Base-by-base conservation (phyloP, 164 flowering plant species). In the Berberis vulgaris region DNA sequence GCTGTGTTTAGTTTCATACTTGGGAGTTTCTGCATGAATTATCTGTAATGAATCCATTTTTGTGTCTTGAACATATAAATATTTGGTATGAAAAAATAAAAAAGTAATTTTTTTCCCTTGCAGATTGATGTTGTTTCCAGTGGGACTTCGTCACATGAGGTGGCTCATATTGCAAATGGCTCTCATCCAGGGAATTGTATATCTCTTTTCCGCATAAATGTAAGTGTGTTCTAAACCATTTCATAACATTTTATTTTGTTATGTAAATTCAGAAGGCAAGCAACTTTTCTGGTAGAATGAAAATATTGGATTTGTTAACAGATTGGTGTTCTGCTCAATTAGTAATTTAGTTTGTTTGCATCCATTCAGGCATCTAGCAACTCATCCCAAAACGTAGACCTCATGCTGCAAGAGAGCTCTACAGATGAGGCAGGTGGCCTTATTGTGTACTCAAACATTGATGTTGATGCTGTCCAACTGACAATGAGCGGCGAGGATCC, bases 361-460 rank as follows among this genome's bases (percentile, higher is more conserved):
- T 54, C 2, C 46, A 7, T 72, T 73, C 79, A 91, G 98, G 89
- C 86, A 8, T 84, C 95, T 0, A 87, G 88, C 83, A 94, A 91
- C 79, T 87, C 96, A n/a, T 79, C 96, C 4, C 93, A 91, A 65
- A 77, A 79, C 26, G 87, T 87, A 2, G 97, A 94, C 81, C 86
- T 94, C 11, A 80, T 94, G 82, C 86, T 94, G 65, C 97, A 88
- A 65, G 98, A 94, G 77, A 94, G 97, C 77, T 82, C 89, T 86
- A 87, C 86, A 3, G 96, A 94, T 64, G 74, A 77, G 0, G 75
- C 91, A 0, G 91, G 92, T n/a, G 82, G 97, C 78, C 75, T 88
- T 4, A 81, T 94, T 0, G 93, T 86, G 39, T 91, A 86, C 84
- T 64, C 91, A 47, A 82, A 86, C n/a, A 67, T 94, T 38, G 91